phyloP scores from a whole-genome alignment of 352 stramenopile species.

The Phytophthora sansomeana region DNA sequence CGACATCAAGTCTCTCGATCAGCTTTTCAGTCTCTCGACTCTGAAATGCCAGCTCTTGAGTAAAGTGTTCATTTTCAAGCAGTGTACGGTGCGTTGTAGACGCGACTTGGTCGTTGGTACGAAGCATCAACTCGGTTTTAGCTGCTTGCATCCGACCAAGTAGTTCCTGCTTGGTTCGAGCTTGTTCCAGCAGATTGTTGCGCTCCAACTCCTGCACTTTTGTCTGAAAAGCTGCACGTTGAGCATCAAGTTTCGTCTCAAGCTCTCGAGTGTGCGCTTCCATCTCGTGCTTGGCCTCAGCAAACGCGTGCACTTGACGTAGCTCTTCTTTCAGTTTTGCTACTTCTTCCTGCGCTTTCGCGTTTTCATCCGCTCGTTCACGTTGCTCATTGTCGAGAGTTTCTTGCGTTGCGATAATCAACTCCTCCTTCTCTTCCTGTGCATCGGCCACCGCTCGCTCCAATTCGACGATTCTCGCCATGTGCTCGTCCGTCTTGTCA shows the following conservation, averaged over 20 bases:
- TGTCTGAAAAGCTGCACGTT: constrained; percentile 37
- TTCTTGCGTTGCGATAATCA: constrained; percentile 6
- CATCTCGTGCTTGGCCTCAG: constrained; percentile 59
- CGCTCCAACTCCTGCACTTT: constrained; percentile 65
- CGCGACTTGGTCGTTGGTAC: constrained; percentile 72
- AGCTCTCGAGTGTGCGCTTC: constrained; percentile 46
- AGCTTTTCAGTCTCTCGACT: constrained; percentile 81
- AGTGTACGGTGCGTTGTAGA: constrained; percentile 81
- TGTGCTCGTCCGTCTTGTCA: constrained; percentile 81
- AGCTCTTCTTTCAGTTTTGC: constrained; percentile 48
- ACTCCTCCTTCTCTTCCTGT: constrained; percentile 20
- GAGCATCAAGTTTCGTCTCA: constrained; percentile 42
- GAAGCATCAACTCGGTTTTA: constrained; percentile 60
- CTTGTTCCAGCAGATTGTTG: constrained; percentile 66
- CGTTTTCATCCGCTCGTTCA: constrained; percentile 24
- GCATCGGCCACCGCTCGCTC: constrained; percentile 45
- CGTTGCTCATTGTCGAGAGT: constrained; percentile 24
- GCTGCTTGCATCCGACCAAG: constrained; percentile 55
- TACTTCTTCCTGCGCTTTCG: constrained; percentile 26
- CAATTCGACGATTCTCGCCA: constrained; percentile 66
- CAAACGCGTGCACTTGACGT: constrained; percentile 59
- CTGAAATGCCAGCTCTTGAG: constrained; percentile 74
- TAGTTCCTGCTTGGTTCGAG: constrained; percentile 79
- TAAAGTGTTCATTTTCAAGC: constrained; percentile 83
- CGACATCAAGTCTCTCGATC: constrained; percentile 42